Base-by-base conservation (phyloP, 495 filamentous ascomycete species). In the Niebla homalea region DNA sequence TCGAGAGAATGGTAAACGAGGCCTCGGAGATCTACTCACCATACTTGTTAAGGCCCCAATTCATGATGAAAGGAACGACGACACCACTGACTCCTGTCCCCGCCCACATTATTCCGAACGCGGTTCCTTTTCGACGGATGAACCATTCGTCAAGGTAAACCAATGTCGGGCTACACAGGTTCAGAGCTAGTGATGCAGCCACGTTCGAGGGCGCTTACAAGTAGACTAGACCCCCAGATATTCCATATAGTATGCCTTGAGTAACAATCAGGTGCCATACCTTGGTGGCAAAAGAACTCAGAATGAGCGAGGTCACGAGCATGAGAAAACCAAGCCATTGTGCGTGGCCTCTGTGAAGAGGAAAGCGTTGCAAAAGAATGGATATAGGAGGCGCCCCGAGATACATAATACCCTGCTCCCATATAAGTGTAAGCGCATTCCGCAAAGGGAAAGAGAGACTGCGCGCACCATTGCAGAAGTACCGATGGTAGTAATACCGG, bases 141-240 rank as follows among this genome's bases (percentile, higher is more conserved):
- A 80, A 81, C 77, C 75, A 80, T 52, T 78, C 72, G 49, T 79
- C 75, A 5, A 81, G 63, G 57, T 70, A 76, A 5, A 77, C 59
- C 10, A 70, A 73, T 1, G 70, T 69, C 1, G 74, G 73, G 16
- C 66, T 72, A 54, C 71, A 77, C 14, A 78, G 45, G 15, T 7
- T 41, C 39, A 18, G 16, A 19, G 20, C 5, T 29, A 36, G 26
- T 48, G 0, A 48, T 21, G 25, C 16, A 6, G 23, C 3, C 1
- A 21, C 4, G 35, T 6, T 15, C 7, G n/a, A 16, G 29, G 29
- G 19, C 45, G 25, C n/a, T 16, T 48, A 48, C 45, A 48, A 48
- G 26, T 48, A 48, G 32, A 48, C 45, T 18, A 48, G 68, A 52
- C 68, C 70, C 0, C 76, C 75, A 10, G 45, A 21, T 48, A 80